Conservation (phyloP, 1,284 basidiomycete species). For the Chondrostereum purpureum region DNA sequence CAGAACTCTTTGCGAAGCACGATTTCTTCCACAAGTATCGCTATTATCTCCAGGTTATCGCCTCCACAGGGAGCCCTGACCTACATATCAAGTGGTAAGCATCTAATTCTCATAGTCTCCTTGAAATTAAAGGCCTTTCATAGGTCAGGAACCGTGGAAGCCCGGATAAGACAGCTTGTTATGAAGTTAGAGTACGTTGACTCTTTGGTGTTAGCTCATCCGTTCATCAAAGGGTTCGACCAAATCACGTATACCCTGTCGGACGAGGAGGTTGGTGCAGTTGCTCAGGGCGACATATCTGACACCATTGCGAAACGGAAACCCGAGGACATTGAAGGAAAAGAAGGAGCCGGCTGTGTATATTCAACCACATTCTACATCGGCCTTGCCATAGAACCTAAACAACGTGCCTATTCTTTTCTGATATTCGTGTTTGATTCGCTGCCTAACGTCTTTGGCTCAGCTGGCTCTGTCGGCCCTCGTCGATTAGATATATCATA, state of each 20-base stretch:
- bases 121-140: conserved; percentile 10
- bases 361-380: conserved; percentile 97
- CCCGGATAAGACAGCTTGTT: conserved; percentile 89
- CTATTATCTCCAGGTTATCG: conserved; percentile 98
- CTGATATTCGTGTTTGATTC: conserved; percentile 4
- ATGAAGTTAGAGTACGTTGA: conserved; percentile 98
- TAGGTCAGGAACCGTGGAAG: conserved; percentile 96
- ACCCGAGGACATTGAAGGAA: conserved; percentile 74
- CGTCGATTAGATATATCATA: conserved; percentile 94
- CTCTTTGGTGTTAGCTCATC: conserved; percentile 87
- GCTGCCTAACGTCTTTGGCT: conserved; percentile 12
- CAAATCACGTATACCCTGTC: conserved; percentile 79
- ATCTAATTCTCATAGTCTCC: conserved; percentile 2
- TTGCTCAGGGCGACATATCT: conserved; percentile 84
- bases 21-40: conserved; percentile 98
- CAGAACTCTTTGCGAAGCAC: conserved; percentile 87
- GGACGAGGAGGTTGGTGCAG: conserved; percentile 84
- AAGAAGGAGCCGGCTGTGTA: conserved; percentile 73
- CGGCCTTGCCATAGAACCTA: conserved; percentile 89
- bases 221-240: conserved; percentile 92
- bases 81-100: conserved; percentile 91
- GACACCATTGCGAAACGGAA: conserved; percentile 68
- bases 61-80: conserved; percentile 79
- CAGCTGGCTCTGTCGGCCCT: conserved; percentile 65
- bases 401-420: conserved; percentile 59